Percentiles rank a stretch among this genome's conserved stretches.
Conservation (phyloP, 2,329 filamentous ascomycete genomes). For the Coleophoma crateriformis region DNA sequence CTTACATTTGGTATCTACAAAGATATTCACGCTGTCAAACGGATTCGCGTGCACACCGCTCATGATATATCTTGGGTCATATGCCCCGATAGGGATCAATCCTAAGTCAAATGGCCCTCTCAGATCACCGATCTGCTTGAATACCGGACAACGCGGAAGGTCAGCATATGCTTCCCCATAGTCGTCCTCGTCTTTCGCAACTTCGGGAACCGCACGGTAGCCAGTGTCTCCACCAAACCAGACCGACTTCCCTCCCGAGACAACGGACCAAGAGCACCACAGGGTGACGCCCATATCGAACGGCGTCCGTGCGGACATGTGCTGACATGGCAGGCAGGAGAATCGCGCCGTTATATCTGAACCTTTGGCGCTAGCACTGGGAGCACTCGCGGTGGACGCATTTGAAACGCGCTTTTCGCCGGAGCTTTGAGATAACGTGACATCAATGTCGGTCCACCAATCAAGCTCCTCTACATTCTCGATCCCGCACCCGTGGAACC, state of each 20-base stretch:
- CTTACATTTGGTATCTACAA: conserved; percentile 71
- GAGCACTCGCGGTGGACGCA: conserved; percentile 10
- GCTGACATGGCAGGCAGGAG: conserved; percentile 77
- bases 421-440: conserved; percentile 48
- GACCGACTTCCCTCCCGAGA: conserved; percentile 67
- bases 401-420: conserved; percentile 10
- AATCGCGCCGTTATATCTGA: conserved; percentile 62
- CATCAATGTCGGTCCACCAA: conserved; percentile 83
- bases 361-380: conserved; percentile 6
- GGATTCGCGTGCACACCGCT: conserved; percentile 80
- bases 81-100: conserved; percentile 87
- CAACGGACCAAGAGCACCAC: conserved; percentile 81
- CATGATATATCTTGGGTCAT: conserved; percentile 66
- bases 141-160: conserved; percentile 74
- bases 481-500: conserved; percentile 70
- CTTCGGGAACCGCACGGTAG: conserved; percentile 68
- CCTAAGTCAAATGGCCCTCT: conserved; percentile 85
- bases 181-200: conserved; percentile 59
- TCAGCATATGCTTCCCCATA: conserved; percentile 62
- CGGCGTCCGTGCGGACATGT: conserved; percentile 61
- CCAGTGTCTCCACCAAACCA: conserved; percentile 89
- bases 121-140: conserved; percentile 73
- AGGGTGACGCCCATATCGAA: conserved; percentile 66
- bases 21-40: conserved; percentile 82
- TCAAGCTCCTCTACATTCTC: conserved; percentile 79